Conservation (phyloP, 345 rosid genomes). For the Rhodamnia argentea region DNA sequence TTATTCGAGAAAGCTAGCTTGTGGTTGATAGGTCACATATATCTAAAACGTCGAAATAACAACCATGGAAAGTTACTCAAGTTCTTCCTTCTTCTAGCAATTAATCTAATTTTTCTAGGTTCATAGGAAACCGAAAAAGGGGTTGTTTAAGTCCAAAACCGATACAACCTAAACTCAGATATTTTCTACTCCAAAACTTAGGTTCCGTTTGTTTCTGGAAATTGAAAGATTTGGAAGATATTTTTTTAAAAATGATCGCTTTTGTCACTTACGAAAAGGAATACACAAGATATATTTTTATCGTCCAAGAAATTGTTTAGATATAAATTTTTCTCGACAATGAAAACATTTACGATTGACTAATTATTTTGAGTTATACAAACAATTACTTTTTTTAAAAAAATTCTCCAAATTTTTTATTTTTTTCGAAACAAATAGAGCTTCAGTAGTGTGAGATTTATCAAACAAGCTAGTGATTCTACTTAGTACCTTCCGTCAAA, state of each 20-base stretch:
- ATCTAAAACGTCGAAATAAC: neutral
- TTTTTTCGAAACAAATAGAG: no score
- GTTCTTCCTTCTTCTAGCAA: neutral
- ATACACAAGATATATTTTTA: no score
- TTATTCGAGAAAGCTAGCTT: neutral
- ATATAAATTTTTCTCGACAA: no score
- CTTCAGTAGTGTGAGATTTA: neutral
- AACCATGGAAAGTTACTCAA: neutral
- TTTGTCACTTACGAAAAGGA: no score
- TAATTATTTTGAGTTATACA: no score
- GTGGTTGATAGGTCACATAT: neutral
- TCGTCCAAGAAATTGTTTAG: no score
- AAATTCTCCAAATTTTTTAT: no score
- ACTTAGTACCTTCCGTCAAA: neutral
- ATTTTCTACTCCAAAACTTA: neutral
- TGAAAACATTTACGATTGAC: no score
- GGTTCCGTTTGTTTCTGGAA: no score
- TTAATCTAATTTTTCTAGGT: neutral
- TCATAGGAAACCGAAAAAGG: neutral
- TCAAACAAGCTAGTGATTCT: neutral
- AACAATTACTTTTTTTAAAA: no score
- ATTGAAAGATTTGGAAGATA: no score
- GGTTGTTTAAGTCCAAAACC: neutral
- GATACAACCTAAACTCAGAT: neutral
- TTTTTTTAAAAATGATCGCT: no score